phyloP scores from a whole-genome alignment of 352 stramenopile genomes.

The Phytopythium boreale region DNA sequence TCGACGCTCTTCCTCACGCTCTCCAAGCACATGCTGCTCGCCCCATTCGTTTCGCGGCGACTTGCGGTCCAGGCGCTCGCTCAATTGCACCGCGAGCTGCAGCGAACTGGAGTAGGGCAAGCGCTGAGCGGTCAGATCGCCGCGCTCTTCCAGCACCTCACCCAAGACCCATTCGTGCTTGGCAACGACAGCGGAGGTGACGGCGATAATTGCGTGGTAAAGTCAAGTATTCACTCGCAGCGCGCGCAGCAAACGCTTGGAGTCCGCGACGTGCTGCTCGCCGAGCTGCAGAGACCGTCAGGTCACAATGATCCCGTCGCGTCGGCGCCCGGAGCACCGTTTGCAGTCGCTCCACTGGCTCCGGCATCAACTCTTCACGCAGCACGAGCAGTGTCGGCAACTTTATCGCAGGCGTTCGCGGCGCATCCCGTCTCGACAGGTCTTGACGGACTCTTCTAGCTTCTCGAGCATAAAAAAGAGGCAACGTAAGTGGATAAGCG shows the following conservation, averaged over 20 bases:
- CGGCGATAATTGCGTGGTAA: constrained; percentile 13
- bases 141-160: constrained; percentile 34
- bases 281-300: constrained; percentile 12
- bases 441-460: constrained; percentile 2
- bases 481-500: not conserved
- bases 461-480: not conserved
- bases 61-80: constrained; percentile 36
- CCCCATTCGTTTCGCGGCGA: constrained; percentile 40
- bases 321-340: not conserved
- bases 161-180: not conserved
- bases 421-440: not conserved
- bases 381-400: not conserved
- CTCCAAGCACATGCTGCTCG: constrained; percentile 56
- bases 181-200: not conserved
- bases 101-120: constrained; percentile 13
- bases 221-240: constrained; percentile 29
- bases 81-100: constrained; percentile 34
- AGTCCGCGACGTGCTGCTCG: constrained; percentile 29
- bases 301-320: not conserved
- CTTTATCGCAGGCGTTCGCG: not conserved
- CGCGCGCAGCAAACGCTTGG: constrained; percentile 29
- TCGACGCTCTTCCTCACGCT: constrained; percentile 35
- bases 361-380: not conserved
- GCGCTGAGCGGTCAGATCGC: constrained; percentile 32
- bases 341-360: not conserved